Evolutionary conservation across 129 eudicot genomes (phyloP).

Genomic region (Escallonia herrerae): DNA sequence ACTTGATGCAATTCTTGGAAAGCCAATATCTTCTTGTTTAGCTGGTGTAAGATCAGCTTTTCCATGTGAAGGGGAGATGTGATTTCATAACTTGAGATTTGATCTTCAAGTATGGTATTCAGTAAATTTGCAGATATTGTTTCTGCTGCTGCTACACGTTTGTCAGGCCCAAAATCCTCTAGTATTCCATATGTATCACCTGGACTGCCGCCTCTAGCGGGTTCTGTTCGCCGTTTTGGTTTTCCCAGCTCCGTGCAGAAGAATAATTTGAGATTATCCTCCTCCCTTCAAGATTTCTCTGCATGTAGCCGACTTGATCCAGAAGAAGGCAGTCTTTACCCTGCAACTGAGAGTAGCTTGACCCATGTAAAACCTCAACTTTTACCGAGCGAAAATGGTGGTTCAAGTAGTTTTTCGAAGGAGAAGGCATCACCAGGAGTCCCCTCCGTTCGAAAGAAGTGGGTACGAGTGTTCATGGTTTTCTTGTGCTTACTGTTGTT

Average conservation of each 20-base stretch:
- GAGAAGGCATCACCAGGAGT: constrained; percentile 47
- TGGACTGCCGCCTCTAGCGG: constrained; percentile 61
- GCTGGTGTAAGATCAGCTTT: constrained; percentile 4
- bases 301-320: constrained; percentile 54
- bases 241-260: constrained; percentile 42
- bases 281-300: constrained; percentile 94
- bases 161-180: constrained; percentile 45
- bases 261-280: constrained; percentile 58
- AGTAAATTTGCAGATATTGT: constrained; percentile 47
- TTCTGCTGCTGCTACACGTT: constrained; percentile 43
- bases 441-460: constrained; percentile 41
- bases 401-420: constrained; percentile 70
- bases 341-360: constrained; percentile 29
- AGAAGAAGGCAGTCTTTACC: constrained; percentile 44
- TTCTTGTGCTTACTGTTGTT: constrained; percentile 49
- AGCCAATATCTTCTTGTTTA: constrained; percentile 7
- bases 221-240: constrained; percentile 36
- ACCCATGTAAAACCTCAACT: constrained; percentile 28
- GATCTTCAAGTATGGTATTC: constrained; percentile 45
- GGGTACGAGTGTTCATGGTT: constrained; percentile 39
- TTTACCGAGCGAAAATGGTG: constrained; percentile 43
- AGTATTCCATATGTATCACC: constrained; percentile 31
- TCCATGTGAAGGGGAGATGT: constrained; percentile 18
- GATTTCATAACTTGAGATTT: constrained; percentile 15
- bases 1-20: constrained; percentile 10